Evolutionary conservation across 768 basidiomycete species (phyloP).

Genomic region (Rhizopogon vulgaris): DNA sequence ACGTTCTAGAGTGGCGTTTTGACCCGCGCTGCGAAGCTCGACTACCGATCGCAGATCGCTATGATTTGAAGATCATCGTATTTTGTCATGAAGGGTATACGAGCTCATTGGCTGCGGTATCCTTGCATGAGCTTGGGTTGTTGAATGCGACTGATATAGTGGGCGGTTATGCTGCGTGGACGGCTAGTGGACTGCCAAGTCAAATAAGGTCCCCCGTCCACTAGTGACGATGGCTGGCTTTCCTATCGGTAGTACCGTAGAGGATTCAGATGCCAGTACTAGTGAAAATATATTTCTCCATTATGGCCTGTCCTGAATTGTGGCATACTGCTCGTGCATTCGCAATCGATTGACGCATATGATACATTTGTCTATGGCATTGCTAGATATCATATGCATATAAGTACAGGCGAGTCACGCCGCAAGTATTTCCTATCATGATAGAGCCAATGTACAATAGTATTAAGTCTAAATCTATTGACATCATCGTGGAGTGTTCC

Average conservation of each 20-base stretch:
- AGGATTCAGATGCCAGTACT: no score
- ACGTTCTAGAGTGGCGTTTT: constrained; percentile 74
- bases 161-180: constrained; percentile 73
- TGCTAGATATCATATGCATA: no score
- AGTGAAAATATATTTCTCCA: no score
- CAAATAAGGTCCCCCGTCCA: constrained; percentile 30
- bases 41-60: constrained; percentile 64
- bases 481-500: background rate
- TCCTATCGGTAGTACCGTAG: no score
- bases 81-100: constrained; percentile 72
- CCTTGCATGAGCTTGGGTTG: constrained; percentile 64
- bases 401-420: no score
- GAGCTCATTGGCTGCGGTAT: constrained; percentile 65
- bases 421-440: no score
- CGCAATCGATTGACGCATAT: no score
- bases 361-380: no score
- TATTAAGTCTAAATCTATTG: background rate
- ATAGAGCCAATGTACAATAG: background rate
- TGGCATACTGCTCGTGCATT: no score
- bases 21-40: constrained; percentile 60
- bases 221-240: no score
- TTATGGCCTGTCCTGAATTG: no score
- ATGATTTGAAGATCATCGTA: constrained; percentile 68
- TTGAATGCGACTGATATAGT: constrained; percentile 73
- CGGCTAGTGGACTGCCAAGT: constrained; percentile 54